A percentile compares a stretch with the other conserved stretches of the same genome.
phyloP scores from a whole-genome alignment of 2,329 filamentous ascomycete species.

The Monosporascus sp. region DNA sequence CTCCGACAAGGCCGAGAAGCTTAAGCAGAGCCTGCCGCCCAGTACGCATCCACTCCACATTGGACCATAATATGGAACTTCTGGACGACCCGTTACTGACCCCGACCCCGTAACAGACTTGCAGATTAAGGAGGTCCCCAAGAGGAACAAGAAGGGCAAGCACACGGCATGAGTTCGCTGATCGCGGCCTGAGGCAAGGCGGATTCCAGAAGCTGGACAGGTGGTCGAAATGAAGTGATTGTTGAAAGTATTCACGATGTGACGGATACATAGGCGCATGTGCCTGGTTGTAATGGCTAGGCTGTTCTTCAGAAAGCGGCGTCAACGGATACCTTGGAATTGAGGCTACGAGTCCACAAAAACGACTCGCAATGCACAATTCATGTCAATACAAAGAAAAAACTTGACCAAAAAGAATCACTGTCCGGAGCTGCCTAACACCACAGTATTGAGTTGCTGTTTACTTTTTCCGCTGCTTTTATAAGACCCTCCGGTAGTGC shows the following conservation, averaged over 20 bases:
- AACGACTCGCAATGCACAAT: slow-evolving; percentile 25
- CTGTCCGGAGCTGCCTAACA: too few relatives aligned
- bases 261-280: slow-evolving; percentile 17
- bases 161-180: slow-evolving; percentile 28
- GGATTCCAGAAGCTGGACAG: not conserved
- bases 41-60: slow-evolving; percentile 56
- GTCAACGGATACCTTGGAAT: slow-evolving; percentile 52
- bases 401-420: slow-evolving; percentile 7
- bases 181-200: slow-evolving; percentile 1
- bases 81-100: slow-evolving; percentile 13
- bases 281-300: slow-evolving; percentile 22
- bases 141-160: slow-evolving; percentile 47
- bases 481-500: slow-evolving; percentile 28
- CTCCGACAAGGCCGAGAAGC: slow-evolving; percentile 98
- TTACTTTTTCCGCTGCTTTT: not conserved
- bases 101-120: slow-evolving; percentile 32
- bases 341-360: slow-evolving; percentile 29
- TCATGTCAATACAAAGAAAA: slow-evolving; percentile 19
- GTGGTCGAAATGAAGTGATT: not conserved
- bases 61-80: not conserved
- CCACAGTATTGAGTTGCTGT: too few relatives aligned
- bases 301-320: slow-evolving; percentile 40
- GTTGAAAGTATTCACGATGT: not conserved
- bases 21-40: slow-evolving; percentile 97
- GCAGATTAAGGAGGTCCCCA: slow-evolving; percentile 48